Base-by-base conservation (phyloP, 169 alveolate genomes). In the Plasmodium cynomolgi region DNA sequence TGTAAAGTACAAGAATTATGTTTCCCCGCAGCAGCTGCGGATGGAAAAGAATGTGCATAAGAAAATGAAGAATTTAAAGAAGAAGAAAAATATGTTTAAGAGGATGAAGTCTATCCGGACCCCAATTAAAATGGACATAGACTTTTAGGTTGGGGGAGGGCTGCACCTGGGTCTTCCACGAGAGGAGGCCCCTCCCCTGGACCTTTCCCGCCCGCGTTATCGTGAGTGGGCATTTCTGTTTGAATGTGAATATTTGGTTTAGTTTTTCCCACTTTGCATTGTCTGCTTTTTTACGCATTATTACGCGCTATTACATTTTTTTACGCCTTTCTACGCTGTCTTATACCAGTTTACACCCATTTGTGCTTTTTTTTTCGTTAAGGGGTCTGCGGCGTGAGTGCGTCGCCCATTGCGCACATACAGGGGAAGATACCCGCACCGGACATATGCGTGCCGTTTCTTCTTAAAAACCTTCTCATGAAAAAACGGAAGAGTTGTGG, bases 111-210 rank as follows among this genome's bases (percentile, higher is more conserved):
- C n/a, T 23, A 80, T 90, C 73, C 39, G 34, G 15, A 80, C 37
- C 9, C 68, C 37, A 31, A 90, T 90, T 80, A 90, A 90, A 50
- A 90, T 77, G 23, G 94, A 90, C 73, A 90, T 90, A 15, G 94
- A 90, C 33, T 80, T 62, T 90, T 90, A 90, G 8, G 7, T 50
- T 50, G 5, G 37, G 33, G 13, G n/a, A 6, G 33, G 1, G 20
- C 17, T 77, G 29, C 26, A 20, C 58, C 39, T 77, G 50, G 17
- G 31, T 4, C 58, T 29, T 2, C 47, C 47, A 37, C 58, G 68
- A 37, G 50, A 15, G 41, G 77, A 68, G 39, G 77, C n/a, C 3
- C 37, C n/a, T n/a, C 77, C 77, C 41, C 11, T 44, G 15, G 41
- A 68, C n/a, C 13, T 3, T 68, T 50, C 62, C 23, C 62, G 8